Evolutionary conservation across 345 rosid genomes (phyloP).

Genomic region (Corchorus capsularis): DNA sequence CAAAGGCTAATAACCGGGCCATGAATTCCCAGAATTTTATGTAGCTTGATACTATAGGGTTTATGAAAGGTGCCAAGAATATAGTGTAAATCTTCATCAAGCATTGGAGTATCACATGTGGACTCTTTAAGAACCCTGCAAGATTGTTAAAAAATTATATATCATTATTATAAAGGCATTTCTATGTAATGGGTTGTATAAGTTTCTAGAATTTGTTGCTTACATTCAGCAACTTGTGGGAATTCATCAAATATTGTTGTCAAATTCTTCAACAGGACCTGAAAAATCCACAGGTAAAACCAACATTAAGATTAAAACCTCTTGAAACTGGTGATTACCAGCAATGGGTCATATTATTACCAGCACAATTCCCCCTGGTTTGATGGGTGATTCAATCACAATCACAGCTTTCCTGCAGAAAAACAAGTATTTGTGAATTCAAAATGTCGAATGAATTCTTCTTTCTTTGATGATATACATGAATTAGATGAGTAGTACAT

Average conservation of each 20-base stretch:
- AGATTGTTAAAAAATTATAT: neutral
- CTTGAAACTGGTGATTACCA: neutral
- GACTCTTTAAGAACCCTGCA: conserved; percentile 75
- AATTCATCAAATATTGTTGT: conserved; percentile 57
- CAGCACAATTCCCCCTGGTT: conserved; percentile 72
- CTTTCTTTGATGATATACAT: neutral
- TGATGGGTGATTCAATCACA: conserved; percentile 71
- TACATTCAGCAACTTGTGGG: conserved; percentile 68
- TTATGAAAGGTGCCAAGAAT: conserved; percentile 50
- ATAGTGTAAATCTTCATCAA: conserved; percentile 38
- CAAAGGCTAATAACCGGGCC: conserved; percentile 35
- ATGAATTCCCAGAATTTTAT: conserved; percentile 43
- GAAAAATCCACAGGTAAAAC: conserved; percentile 15
- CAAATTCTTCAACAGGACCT: conserved; percentile 56
- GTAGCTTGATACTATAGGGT: conserved; percentile 51
- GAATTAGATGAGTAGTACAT: neutral
- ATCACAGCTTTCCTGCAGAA: conserved; percentile 58
- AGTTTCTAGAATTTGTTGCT: conserved; percentile 15
- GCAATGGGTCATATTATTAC: conserved; percentile 33
- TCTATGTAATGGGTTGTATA: neutral
- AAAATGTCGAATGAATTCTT: neutral
- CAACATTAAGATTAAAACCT: neutral
- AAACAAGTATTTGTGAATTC: neutral
- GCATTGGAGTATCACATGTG: conserved; percentile 42
- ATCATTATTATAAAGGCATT: neutral